Percentiles rank a stretch among this genome's conserved stretches.
Evolutionary conservation across 1,139 yeast genomes (phyloP).

Genomic region (Zygosaccharomyces pseudobailii): DNA sequence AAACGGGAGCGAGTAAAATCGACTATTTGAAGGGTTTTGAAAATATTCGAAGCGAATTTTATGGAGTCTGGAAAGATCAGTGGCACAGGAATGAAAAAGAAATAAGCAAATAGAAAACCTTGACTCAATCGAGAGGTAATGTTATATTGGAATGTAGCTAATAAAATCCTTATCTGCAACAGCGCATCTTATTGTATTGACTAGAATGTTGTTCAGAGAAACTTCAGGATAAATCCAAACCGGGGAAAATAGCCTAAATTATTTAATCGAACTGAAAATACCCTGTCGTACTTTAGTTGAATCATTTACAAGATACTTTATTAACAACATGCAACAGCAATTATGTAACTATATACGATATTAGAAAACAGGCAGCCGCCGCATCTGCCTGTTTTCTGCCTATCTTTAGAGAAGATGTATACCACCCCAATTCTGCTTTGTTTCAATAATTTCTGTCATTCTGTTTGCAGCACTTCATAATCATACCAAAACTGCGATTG

Average conservation of each 20-base stretch:
- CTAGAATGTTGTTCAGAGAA: background rate
- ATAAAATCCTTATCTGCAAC: background rate
- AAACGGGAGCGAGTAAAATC: background rate
- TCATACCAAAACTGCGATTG: background rate
- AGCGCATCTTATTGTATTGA: background rate
- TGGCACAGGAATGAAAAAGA: background rate
- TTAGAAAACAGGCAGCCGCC: background rate
- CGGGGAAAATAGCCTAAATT: background rate
- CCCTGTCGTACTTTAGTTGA: background rate
- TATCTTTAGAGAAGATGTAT: background rate
- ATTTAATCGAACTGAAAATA: background rate
- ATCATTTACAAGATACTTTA: background rate
- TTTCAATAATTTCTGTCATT: background rate
- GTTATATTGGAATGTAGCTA: background rate
- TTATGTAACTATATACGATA: background rate
- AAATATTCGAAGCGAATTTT: background rate
- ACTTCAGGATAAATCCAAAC: background rate
- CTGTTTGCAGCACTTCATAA: background rate
- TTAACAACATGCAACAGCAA: background rate
- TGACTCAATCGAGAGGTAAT: background rate
- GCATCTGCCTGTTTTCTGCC: background rate
- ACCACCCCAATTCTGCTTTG: background rate
- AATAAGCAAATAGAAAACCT: background rate
- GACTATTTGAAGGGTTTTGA: background rate
- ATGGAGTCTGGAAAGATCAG: background rate